These are phyloP conservation scores for Acorus gramineus DNA, from an alignment of 106 monocot species.

Conservation along the genomic window DNA sequence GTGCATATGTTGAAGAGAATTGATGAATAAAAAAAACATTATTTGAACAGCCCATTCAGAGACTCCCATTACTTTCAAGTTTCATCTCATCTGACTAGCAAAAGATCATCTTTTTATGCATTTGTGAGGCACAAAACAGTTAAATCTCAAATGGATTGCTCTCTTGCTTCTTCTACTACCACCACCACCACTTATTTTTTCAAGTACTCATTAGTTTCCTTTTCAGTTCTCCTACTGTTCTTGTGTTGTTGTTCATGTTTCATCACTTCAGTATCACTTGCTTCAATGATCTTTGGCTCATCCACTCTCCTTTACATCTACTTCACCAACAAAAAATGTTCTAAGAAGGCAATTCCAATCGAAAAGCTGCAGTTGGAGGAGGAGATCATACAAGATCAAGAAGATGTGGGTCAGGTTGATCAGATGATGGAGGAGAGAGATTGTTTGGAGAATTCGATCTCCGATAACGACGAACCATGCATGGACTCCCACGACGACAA, in stretches of 20 bases:
- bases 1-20: too few species aligned
- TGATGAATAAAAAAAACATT: too few species aligned
- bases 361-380: slow-evolving; percentile 1
- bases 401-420: background rate
- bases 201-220: slow-evolving; percentile 14
- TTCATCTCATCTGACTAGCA: background rate
- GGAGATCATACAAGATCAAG: background rate
- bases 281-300: slow-evolving; percentile 22
- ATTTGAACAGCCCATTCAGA: too few species aligned
- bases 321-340: slow-evolving; percentile 19
- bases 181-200: background rate
- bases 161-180: background rate
- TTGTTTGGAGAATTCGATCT: slow-evolving; percentile 30
- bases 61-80: background rate
- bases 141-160: slow-evolving; percentile 8
- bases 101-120: background rate
- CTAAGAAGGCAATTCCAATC: background rate
- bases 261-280: slow-evolving; percentile 16
- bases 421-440: background rate
- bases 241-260: slow-evolving; percentile 2
- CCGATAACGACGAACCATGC: slow-evolving; percentile 14
- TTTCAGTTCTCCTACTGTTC: slow-evolving; percentile 15
- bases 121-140: slow-evolving; percentile 1
- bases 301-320: slow-evolving; percentile 21
- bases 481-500: too few species aligned